Conservation (phyloP, 768 basidiomycete genomes). For the Leccinum rimulosum region DNA sequence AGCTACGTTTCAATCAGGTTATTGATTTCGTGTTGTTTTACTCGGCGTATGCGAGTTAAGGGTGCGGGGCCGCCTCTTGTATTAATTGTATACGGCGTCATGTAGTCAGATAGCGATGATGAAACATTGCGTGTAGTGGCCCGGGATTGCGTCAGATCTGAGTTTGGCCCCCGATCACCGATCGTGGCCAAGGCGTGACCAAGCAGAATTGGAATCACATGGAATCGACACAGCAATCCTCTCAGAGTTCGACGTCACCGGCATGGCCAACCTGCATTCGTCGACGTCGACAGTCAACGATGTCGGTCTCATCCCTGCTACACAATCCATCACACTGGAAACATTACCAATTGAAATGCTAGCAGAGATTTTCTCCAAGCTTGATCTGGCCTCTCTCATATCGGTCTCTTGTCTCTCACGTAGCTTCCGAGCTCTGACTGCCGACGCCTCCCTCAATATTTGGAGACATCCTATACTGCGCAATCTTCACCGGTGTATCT, state of each 20-base stretch:
- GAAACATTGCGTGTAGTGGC: constrained; percentile 22
- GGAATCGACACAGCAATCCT: not conserved
- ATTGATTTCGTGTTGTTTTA: not conserved
- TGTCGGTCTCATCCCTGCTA: not conserved
- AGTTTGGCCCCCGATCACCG: not conserved
- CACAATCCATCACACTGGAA: constrained; percentile 31
- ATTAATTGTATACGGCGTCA: not conserved
- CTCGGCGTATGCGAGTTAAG: not conserved
- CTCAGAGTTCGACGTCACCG: not conserved
- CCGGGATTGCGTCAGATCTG: not conserved
- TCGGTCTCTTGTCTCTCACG: constrained; percentile 59
- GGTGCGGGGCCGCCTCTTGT: not conserved
- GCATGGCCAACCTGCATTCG: not conserved
- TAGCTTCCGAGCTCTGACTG: constrained; percentile 53
- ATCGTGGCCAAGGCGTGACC: not conserved
- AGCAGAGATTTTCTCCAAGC: constrained; percentile 65
- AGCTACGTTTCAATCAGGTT: not conserved
- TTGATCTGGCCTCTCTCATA: constrained; percentile 62
- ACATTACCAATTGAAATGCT: constrained; percentile 76
- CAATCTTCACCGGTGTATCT: constrained; percentile 44
- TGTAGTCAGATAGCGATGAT: not conserved
- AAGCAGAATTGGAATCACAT: not conserved
- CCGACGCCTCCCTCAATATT: constrained; percentile 66
- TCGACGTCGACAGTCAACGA: not conserved
- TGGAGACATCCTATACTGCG: constrained; percentile 73